Conservation (phyloP, 2,329 filamentous ascomycete species). For the Aspergillus melleus region DNA sequence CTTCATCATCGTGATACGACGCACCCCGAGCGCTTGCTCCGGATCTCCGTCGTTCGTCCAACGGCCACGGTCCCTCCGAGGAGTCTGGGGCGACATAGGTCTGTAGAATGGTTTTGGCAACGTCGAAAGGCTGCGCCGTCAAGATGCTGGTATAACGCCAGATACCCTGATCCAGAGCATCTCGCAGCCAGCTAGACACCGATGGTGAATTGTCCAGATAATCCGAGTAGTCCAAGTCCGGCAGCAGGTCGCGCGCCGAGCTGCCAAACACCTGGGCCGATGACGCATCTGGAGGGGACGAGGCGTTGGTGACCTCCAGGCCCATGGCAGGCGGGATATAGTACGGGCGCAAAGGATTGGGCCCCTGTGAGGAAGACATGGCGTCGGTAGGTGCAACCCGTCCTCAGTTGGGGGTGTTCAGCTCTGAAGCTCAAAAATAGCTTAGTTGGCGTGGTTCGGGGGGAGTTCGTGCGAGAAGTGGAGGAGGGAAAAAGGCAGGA, state of each 20-base stretch:
- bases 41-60: conserved; percentile 30
- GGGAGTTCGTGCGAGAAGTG: neutral
- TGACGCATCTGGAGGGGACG: conserved; percentile 38
- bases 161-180: conserved; percentile 77
- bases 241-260: conserved; percentile 79
- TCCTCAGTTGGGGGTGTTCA: neutral
- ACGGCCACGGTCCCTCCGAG: conserved; percentile 31
- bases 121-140: conserved; percentile 93
- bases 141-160: conserved; percentile 91
- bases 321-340: conserved; percentile 67
- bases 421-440: neutral
- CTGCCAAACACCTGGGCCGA: conserved; percentile 55
- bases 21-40: conserved; percentile 27
- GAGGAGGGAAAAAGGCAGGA: conserved; percentile 5
- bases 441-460: neutral
- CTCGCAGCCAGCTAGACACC: conserved; percentile 70
- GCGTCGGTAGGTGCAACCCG: neutral
- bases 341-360: conserved; percentile 62
- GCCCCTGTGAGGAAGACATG: conserved; percentile 50
- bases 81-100: conserved; percentile 56
- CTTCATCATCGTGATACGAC: conserved; percentile 37
- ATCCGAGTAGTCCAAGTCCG: conserved; percentile 88
- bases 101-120: conserved; percentile 91
- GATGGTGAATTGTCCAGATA: conserved; percentile 79
- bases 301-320: conserved; percentile 48